Evolutionary conservation across 306 rosid genomes (phyloP), one percentile per base, ranked within the genome.

Genomic region (Luffa aegyptiaca): DNA sequence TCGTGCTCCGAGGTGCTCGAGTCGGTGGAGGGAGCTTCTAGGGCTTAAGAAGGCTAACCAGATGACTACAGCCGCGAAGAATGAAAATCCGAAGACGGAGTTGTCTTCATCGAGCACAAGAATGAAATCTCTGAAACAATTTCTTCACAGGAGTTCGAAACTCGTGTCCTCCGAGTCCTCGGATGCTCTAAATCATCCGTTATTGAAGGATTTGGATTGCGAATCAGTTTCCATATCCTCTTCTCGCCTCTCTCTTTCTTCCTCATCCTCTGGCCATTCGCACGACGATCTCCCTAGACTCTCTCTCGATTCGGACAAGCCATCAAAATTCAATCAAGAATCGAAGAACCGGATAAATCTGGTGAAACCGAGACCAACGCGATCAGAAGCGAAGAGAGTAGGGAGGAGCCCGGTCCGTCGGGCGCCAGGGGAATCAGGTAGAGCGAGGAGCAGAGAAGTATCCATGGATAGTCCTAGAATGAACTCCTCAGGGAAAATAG

Each of bases 401-500:
- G 97, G 96, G 0, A 39, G 97, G 77, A 95, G 96, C 31, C 92
- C 97, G 72, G 88, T 89, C 52, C 89, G 91, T 20, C 44, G 83
- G 51, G 33, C 79, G 37, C 18, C 75, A 0, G 90, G 84, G 10
- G 85, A 84, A 58, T 77, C 89, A 0, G n/a, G 79, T 10, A 79
- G 83, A 41, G 86, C 75, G 4, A 76, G 78, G n/a, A 88, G 92
- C 86, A 83, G 97, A 62, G 99, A 97, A 17, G 97, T 86, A 2
- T 93, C 99, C 6, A 95, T 91, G 57, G 99, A 95, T 70, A 91
- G 97, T 73, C 99, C 99, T 0, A 87, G 99, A 52, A 88, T 95
- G 93, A 95, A 91, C 85, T 92, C 99, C 0, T 95, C 99, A 0
- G 99, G 99, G 10, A 95, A 95, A 74, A 91, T 95, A 51, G 96